Evolutionary conservation across 2,329 filamentous ascomycete genomes (phyloP).

Genomic region (Trichoderma polysporum): DNA sequence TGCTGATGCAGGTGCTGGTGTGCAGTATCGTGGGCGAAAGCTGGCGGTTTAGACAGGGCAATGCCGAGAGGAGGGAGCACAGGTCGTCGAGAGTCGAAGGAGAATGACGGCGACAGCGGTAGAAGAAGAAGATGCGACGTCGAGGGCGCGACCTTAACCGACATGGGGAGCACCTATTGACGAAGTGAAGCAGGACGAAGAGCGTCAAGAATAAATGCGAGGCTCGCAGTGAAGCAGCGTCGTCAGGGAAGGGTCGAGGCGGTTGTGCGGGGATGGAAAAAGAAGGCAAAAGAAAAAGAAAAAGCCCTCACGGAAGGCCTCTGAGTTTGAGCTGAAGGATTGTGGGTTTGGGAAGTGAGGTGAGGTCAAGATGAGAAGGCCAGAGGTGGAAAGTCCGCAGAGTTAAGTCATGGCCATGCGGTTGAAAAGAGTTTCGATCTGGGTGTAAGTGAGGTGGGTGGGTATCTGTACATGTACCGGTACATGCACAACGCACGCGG

Average conservation of each 20-base stretch:
- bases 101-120: constrained; percentile 27
- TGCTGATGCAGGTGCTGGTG: background rate
- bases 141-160: constrained; percentile 28
- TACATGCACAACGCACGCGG: background rate
- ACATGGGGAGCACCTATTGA: constrained; percentile 30
- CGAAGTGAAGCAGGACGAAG: constrained; percentile 1
- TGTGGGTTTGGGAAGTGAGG: background rate
- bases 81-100: constrained; percentile 25
- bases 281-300: background rate
- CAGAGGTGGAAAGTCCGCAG: background rate
- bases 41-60: constrained; percentile 28
- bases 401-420: background rate
- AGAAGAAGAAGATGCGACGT: constrained; percentile 24
- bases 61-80: constrained; percentile 24
- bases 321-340: background rate
- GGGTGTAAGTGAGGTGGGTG: constrained; percentile 12
- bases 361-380: constrained; percentile 15
- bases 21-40: constrained; percentile 25
- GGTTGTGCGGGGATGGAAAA: background rate
- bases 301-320: constrained; percentile 3
- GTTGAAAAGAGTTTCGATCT: constrained; percentile 5
- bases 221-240: constrained; percentile 21
- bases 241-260: background rate
- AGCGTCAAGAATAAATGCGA: background rate
- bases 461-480: background rate